Evolutionary conservation across 352 stramenopile species (phyloP).

Genomic region (Phytophthora tentaculata): DNA sequence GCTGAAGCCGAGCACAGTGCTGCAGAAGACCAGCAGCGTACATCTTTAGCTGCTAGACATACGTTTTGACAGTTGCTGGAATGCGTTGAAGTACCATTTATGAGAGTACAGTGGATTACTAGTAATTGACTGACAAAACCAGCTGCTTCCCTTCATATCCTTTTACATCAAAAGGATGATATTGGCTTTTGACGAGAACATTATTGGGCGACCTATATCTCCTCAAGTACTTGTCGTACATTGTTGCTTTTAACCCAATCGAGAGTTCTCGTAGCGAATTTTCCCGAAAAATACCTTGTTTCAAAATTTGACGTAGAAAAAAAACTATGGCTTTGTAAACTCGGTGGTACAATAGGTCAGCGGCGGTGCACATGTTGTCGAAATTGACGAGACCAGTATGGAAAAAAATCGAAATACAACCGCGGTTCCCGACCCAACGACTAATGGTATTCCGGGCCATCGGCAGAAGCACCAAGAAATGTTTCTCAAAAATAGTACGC

Average conservation of each 20-base stretch:
- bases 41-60: background rate
- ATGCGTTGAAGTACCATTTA: background rate
- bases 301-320: background rate
- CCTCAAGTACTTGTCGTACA: background rate
- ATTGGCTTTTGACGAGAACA: background rate
- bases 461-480: no score
- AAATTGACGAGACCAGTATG: no score
- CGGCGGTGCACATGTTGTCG: no score
- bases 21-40: background rate
- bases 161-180: background rate
- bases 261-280: background rate
- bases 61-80: background rate
- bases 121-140: background rate
- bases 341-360: slow-evolving; percentile 3
- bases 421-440: no score
- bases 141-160: no score
- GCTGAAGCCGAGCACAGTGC: background rate
- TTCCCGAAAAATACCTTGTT: background rate
- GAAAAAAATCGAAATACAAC: no score
- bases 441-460: no score
- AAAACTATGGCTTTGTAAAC: background rate
- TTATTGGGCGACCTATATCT: background rate
- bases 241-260: background rate
- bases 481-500: no score
- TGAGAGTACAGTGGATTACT: background rate